phyloP scores from a whole-genome alignment of 2,329 filamentous ascomycete genomes.

The Gnomoniopsis sp. region DNA sequence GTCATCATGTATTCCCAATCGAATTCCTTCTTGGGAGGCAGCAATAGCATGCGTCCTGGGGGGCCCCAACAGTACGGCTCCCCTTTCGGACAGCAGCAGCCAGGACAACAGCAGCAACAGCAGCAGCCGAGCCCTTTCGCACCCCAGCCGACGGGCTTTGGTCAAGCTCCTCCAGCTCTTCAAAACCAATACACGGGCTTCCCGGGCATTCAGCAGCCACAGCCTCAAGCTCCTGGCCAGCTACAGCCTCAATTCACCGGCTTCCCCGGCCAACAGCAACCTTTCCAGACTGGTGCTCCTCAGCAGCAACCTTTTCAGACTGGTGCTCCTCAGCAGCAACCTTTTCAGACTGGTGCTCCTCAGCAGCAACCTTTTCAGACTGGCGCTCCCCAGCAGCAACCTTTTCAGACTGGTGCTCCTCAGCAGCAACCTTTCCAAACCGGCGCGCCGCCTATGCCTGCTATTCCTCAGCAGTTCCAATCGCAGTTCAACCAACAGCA shows the following conservation, averaged over 20 bases:
- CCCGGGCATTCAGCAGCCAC: slow-evolving; percentile 50
- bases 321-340: slow-evolving; percentile 45
- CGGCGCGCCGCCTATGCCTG: slow-evolving; percentile 51
- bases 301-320: slow-evolving; percentile 26
- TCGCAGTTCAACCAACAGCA: slow-evolving; percentile 56
- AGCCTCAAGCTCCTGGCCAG: slow-evolving; percentile 53
- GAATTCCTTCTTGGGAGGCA: slow-evolving; percentile 79
- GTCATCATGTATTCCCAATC: slow-evolving; percentile 81
- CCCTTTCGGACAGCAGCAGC: slow-evolving; percentile 40
- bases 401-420: slow-evolving; percentile 53
- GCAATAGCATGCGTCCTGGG: slow-evolving; percentile 69
- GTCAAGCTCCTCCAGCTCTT: slow-evolving; percentile 42
- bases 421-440: slow-evolving; percentile 61
- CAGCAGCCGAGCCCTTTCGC: slow-evolving; percentile 55
- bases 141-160: slow-evolving; percentile 59
- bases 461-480: slow-evolving; percentile 58
- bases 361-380: slow-evolving; percentile 26
- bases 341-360: slow-evolving; percentile 66
- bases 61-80: slow-evolving; percentile 54
- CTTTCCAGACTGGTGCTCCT: slow-evolving; percentile 66
- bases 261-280: slow-evolving; percentile 48
- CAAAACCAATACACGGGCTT: slow-evolving; percentile 62
- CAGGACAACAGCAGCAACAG: slow-evolving; percentile 42
- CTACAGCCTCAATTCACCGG: slow-evolving; percentile 68
- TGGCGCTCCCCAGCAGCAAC: slow-evolving; percentile 49